Evolutionary conservation across 805 yeast genomes (phyloP).

Genomic region (Scheffersomyces stipitis): DNA sequence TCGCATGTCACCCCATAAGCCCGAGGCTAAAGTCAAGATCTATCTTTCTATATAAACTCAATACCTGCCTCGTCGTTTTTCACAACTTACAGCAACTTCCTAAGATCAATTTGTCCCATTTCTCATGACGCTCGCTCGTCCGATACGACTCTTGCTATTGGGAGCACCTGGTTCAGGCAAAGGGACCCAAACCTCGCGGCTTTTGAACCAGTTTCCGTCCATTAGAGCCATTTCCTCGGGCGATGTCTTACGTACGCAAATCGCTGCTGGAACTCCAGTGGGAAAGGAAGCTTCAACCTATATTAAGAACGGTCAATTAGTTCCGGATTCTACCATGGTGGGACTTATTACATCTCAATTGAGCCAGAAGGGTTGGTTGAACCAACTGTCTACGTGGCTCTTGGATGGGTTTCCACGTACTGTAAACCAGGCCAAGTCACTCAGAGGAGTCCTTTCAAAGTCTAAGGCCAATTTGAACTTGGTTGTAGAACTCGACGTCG

Average conservation of each 20-base stretch:
- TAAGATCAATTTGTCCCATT: no score
- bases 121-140: slow-evolving; percentile 15
- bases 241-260: slow-evolving; percentile 72
- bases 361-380: slow-evolving; percentile 40
- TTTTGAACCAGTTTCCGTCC: slow-evolving; percentile 52
- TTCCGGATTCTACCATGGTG: slow-evolving; percentile 74
- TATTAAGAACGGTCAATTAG: slow-evolving; percentile 62
- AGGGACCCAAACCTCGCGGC: slow-evolving; percentile 78
- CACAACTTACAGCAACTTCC: no score
- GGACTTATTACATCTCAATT: slow-evolving; percentile 55
- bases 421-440: slow-evolving; percentile 60
- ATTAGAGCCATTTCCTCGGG: slow-evolving; percentile 77
- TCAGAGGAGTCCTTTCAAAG: slow-evolving; percentile 45
- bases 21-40: no score
- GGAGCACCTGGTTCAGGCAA: slow-evolving; percentile 98
- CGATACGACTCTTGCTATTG: slow-evolving; percentile 67
- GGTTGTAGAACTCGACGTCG: slow-evolving; percentile 86
- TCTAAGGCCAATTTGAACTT: slow-evolving; percentile 53
- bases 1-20: no score
- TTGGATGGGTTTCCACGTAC: slow-evolving; percentile 95
- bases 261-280: slow-evolving; percentile 49
- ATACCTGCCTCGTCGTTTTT: no score
- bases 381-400: slow-evolving; percentile 56
- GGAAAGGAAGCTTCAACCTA: slow-evolving; percentile 58
- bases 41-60: no score